Percentiles rank a stretch among this genome's conserved stretches.
Evolutionary conservation across 1,284 basidiomycete species (phyloP).

Genomic region (Sporisorium exsertum): DNA sequence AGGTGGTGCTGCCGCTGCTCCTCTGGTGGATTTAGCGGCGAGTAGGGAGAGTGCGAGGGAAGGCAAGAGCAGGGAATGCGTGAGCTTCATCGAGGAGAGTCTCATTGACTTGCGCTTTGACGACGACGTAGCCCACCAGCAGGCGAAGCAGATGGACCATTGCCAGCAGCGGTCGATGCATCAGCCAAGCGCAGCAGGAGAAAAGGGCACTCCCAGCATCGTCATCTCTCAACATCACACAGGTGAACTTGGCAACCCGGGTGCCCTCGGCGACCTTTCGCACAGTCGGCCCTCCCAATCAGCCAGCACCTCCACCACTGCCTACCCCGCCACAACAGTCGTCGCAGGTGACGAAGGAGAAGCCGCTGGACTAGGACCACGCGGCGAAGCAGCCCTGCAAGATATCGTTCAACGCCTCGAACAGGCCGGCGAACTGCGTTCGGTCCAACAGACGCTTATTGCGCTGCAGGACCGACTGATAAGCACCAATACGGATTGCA

Average conservation of each 20-base stretch:
- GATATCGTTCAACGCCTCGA: constrained; percentile 13
- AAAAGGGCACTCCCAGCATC: constrained; percentile 15
- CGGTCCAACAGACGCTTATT: constrained; percentile 26
- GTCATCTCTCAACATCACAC: constrained; percentile 28
- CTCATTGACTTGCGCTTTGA: constrained; percentile 32
- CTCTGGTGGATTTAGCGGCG: constrained; percentile 5
- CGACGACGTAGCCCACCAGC: neutral
- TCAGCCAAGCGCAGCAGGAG: neutral
- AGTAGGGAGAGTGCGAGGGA: neutral
- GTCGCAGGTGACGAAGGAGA: neutral
- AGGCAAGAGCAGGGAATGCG: neutral
- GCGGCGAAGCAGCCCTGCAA: constrained; percentile 3
- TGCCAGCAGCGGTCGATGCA: neutral
- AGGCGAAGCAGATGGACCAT: neutral
- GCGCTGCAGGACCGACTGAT: constrained; percentile 18
- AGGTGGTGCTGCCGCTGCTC: neutral
- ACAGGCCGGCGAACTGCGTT: constrained; percentile 22
- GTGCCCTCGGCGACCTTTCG: neutral
- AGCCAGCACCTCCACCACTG: neutral
- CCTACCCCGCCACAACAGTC: neutral
- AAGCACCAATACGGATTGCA: constrained; percentile 7
- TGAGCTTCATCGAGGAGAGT: constrained; percentile 23
- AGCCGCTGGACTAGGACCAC: neutral
- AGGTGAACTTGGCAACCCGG: neutral
- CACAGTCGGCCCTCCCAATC: neutral